phyloP scores from a whole-genome alignment of 148 eudicot species.

The Camellia lanceoleosa region DNA sequence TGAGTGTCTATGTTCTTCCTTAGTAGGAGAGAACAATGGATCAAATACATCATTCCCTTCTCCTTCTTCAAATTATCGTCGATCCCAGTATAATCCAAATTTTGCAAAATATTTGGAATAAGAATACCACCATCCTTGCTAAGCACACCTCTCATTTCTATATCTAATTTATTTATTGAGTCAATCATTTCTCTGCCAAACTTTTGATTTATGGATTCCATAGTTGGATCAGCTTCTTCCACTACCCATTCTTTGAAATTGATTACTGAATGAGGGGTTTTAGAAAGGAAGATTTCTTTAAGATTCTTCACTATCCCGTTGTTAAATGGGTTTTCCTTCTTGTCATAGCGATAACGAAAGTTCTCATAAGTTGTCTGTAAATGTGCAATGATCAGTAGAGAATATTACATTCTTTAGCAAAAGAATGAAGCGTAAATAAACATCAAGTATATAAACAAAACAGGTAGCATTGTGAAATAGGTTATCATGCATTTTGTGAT shows the following conservation, averaged over 20 bases:
- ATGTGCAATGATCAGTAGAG: slow-evolving; percentile 11
- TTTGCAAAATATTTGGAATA: slow-evolving; percentile 32
- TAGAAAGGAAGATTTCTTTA: slow-evolving; percentile 42
- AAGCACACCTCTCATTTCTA: slow-evolving; percentile 27
- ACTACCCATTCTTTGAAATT: slow-evolving; percentile 45
- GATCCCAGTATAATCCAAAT: slow-evolving; percentile 31
- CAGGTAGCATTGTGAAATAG: not conserved
- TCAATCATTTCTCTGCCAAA: not conserved
- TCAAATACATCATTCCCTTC: slow-evolving; percentile 18
- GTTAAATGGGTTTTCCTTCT: slow-evolving; percentile 56
- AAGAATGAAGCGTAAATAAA: not conserved
- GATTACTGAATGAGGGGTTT: slow-evolving; percentile 34
- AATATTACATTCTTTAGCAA: not conserved
- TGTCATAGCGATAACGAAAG: slow-evolving; percentile 65
- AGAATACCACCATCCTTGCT: slow-evolving; percentile 24
- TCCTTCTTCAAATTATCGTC: slow-evolving; percentile 29
- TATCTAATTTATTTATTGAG: slow-evolving; percentile 18
- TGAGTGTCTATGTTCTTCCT: slow-evolving; percentile 14
- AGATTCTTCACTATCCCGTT: slow-evolving; percentile 41
- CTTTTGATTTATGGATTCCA: slow-evolving; percentile 1
- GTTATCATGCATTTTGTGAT: not conserved
- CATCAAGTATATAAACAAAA: not conserved
- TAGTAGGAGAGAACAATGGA: slow-evolving; percentile 11
- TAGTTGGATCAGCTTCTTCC: slow-evolving; percentile 40
- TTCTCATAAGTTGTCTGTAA: slow-evolving; percentile 69